Conservation (phyloP, 75 land plant genomes). For the Picea glauca region DNA sequence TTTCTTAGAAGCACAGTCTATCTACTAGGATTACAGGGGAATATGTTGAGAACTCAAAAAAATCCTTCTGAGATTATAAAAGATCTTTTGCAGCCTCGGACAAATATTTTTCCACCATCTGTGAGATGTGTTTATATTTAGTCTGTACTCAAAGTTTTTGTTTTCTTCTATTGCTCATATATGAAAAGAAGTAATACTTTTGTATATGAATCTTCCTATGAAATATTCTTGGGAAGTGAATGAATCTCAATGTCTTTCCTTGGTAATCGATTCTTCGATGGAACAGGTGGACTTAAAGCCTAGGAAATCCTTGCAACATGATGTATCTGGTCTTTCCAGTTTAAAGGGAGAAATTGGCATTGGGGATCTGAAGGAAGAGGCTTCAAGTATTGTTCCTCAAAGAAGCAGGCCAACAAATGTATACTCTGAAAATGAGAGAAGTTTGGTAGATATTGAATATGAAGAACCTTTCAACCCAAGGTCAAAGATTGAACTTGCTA, state of each 20-base stretch:
- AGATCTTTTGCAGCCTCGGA: conserved; percentile 89
- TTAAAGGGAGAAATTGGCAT: not conserved
- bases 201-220: not conserved
- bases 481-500: not conserved
- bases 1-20: too few species aligned
- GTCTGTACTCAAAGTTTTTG: conserved; percentile 73
- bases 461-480: conserved; percentile 9
- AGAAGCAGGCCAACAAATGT: not conserved
- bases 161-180: conserved; percentile 36
- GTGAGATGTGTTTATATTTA: conserved; percentile 85
- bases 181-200: conserved; percentile 8
- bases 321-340: not conserved
- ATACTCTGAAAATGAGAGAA: not conserved
- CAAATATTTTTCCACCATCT: conserved; percentile 52
- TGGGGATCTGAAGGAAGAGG: not conserved
- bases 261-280: not conserved
- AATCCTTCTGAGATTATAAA: conserved; percentile 73
- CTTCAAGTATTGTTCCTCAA: conserved; percentile 5
- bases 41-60: too few species aligned
- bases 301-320: not conserved
- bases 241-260: not conserved
- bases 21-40: too few species aligned
- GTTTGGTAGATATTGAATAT: conserved; percentile 7
- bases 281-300: not conserved
- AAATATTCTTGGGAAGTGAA: not conserved